phyloP scores from a whole-genome alignment of 1,284 basidiomycete genomes.

The Fomitopsis betulina region DNA sequence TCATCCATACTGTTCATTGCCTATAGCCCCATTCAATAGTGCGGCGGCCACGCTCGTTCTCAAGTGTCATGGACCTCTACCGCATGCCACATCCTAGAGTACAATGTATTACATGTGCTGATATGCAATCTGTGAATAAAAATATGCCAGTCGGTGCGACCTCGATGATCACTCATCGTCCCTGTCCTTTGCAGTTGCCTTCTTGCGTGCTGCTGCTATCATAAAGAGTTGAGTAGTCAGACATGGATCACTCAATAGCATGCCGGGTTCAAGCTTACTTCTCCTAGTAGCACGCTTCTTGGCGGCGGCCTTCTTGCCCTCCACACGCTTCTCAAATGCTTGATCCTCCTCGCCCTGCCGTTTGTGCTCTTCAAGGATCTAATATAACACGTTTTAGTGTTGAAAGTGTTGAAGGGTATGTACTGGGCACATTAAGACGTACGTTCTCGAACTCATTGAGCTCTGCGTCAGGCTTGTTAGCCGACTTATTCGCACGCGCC shows the following conservation, averaged over 20 bases:
- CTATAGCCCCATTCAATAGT: not conserved
- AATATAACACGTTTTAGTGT: conserved; percentile 6
- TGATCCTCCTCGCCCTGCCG: conserved; percentile 89
- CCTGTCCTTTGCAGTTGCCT: conserved; percentile 11
- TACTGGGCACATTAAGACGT: conserved; percentile 14
- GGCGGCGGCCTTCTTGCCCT: conserved; percentile 76
- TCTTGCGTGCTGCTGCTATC: conserved; percentile 22
- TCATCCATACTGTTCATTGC: conserved; percentile 3
- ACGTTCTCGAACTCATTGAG: conserved; percentile 87
- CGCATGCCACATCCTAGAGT: conserved; percentile 9
- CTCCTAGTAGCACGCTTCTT: conserved; percentile 56
- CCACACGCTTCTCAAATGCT: conserved; percentile 80
- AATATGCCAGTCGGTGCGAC: not conserved
- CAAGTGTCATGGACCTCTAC: not conserved
- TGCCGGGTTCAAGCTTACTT: conserved; percentile 27
- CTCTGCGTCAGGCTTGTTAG: conserved; percentile 86
- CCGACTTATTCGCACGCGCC: conserved; percentile 83
- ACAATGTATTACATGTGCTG: conserved; percentile 25
- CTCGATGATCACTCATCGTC: conserved; percentile 13
- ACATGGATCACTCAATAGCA: not conserved
- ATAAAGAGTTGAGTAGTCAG: not conserved
- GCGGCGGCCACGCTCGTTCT: conserved; percentile 4
- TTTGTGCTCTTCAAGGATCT: conserved; percentile 83
- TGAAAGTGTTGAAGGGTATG: not conserved
- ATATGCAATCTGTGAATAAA: conserved; percentile 19